phyloP scores from a whole-genome alignment of 1,284 basidiomycete species.

The Cryptococcus sp. region DNA sequence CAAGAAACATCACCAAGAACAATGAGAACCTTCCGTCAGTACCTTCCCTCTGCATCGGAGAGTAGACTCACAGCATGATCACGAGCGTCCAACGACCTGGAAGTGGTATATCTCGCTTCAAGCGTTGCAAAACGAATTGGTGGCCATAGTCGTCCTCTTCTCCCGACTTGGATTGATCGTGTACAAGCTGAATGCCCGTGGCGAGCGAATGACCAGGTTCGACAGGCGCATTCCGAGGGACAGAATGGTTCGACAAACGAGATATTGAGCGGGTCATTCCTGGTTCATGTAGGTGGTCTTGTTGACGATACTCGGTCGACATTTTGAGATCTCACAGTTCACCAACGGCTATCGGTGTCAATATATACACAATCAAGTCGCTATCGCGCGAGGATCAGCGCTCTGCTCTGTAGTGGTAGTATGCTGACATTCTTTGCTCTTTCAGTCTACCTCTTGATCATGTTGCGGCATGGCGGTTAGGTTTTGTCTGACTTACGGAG shows the following conservation, averaged over 20 bases:
- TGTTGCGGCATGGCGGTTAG: no score
- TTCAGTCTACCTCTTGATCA: no score
- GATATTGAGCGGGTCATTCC: neutral
- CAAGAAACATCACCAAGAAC: slow-evolving; percentile 45
- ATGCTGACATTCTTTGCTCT: no score
- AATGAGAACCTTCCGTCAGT: slow-evolving; percentile 11
- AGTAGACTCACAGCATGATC: slow-evolving; percentile 33
- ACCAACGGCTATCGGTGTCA: no score
- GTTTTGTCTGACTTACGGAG: no score
- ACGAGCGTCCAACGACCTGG: slow-evolving; percentile 12
- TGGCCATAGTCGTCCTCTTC: neutral
- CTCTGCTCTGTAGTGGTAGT: no score
- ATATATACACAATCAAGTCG: no score
- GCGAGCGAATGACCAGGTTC: slow-evolving; percentile 8
- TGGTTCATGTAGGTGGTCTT: neutral
- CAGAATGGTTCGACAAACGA: neutral
- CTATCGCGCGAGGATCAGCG: no score
- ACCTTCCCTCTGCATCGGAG: neutral
- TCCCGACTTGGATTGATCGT: neutral
- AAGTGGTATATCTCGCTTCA: slow-evolving; percentile 20
- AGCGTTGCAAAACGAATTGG: slow-evolving; percentile 17
- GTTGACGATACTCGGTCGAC: neutral
- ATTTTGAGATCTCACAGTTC: neutral
- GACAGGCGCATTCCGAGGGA: slow-evolving; percentile 3
- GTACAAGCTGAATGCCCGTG: slow-evolving; percentile 4